phyloP scores from a whole-genome alignment of 129 eudicot genomes.

The Artemisia argyi region DNA sequence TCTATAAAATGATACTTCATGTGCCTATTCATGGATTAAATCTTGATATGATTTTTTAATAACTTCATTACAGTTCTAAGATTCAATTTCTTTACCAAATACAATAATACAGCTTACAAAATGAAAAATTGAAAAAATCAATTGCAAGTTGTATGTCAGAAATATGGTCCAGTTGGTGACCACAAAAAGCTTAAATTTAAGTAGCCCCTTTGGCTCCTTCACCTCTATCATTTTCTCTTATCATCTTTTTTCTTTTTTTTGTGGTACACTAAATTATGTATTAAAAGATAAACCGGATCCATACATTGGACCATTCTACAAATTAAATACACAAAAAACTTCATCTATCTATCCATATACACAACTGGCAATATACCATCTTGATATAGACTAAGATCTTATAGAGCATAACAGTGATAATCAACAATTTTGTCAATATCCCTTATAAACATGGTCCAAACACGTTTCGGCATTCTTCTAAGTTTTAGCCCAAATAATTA shows the following conservation, averaged over 20 bases:
- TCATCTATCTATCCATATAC: conserved; percentile 8
- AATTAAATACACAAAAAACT: conserved; percentile 13
- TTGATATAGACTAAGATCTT: conserved; percentile 18
- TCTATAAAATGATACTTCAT: not conserved
- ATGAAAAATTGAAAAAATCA: not conserved
- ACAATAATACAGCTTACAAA: conserved; percentile 9
- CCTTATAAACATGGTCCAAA: too few species aligned
- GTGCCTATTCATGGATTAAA: too few species aligned
- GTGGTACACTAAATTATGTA: conserved; percentile 7
- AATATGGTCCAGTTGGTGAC: conserved; percentile 42
- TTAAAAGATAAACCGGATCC: conserved; percentile 4
- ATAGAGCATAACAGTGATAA: not conserved
- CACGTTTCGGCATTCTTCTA: not conserved
- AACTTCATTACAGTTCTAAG: too few species aligned
- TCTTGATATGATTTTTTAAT: too few species aligned
- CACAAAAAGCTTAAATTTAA: conserved; percentile 25
- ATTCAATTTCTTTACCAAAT: too few species aligned
- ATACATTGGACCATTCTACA: conserved; percentile 28
- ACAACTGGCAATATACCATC: conserved; percentile 21
- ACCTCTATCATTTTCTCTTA: conserved; percentile 24
- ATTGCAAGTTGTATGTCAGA: conserved; percentile 35
- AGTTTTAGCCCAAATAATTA: not conserved
- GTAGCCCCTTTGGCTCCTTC: conserved; percentile 25
- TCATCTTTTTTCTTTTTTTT: conserved; percentile 5
- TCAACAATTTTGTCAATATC: too few species aligned